These are phyloP conservation scores for Kluyveromyces sp. DNA, from an alignment of 1,139 yeast genomes.

Conservation along the genomic window DNA sequence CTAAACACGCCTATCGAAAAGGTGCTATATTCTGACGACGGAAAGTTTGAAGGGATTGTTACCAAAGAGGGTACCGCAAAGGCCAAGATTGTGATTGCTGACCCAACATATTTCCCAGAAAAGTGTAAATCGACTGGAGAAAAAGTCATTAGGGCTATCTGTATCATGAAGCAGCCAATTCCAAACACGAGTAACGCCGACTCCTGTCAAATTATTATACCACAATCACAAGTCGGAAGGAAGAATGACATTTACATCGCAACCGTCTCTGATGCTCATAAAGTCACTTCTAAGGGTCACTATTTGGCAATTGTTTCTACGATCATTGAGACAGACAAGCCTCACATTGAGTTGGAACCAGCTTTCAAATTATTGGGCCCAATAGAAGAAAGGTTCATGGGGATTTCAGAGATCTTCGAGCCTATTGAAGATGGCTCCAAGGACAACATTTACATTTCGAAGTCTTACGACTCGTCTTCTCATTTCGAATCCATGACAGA, in stretches of 20 bases:
- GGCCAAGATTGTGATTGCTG: constrained; percentile 94
- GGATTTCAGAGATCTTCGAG: constrained; percentile 85
- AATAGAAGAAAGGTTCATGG: constrained; percentile 80
- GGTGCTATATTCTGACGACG: constrained; percentile 62
- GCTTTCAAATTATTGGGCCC: constrained; percentile 88
- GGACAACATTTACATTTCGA: constrained; percentile 75
- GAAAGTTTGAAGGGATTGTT: constrained; percentile 75
- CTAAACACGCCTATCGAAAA: constrained; percentile 93
- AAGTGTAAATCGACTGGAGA: constrained; percentile 80
- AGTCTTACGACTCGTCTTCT: constrained; percentile 87
- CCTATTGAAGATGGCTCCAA: constrained; percentile 77
- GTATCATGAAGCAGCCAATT: constrained; percentile 84
- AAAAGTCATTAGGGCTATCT: constrained; percentile 89
- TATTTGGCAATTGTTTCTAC: constrained; percentile 92
- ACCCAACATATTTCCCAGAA: constrained; percentile 95
- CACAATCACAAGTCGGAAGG: constrained; percentile 92
- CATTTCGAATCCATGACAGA: constrained; percentile 96
- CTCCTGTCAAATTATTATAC: constrained; percentile 89
- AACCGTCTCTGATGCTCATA: constrained; percentile 80
- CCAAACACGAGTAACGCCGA: constrained; percentile 79
- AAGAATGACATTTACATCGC: constrained; percentile 94
- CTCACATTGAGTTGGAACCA: constrained; percentile 87
- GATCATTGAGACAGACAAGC: constrained; percentile 86
- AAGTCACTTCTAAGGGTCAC: constrained; percentile 86
- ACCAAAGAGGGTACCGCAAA: constrained; percentile 88